Evolutionary conservation across 1,284 basidiomycete genomes (phyloP).

Genomic region (Wallemia hederae): DNA sequence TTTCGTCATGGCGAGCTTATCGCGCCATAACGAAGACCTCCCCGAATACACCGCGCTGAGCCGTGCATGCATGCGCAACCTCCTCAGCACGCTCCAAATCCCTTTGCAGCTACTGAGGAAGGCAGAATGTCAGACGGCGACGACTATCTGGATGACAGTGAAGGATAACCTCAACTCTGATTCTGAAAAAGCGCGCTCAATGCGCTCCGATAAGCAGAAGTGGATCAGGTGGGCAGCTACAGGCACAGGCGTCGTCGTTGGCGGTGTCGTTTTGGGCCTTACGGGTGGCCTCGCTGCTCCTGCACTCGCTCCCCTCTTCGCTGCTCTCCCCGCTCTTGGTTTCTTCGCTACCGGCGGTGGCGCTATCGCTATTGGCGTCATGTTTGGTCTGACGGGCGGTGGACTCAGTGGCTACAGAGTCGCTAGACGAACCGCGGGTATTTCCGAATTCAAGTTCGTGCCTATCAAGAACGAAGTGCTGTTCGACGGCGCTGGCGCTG

Average conservation of each 20-base stretch:
- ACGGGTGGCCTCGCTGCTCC: constrained; percentile 25
- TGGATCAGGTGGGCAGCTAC: constrained; percentile 20
- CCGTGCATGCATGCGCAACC: constrained; percentile 14
- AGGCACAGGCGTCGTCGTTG: constrained; percentile 20
- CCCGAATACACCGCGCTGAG: constrained; percentile 16
- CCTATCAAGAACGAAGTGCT: constrained; percentile 16
- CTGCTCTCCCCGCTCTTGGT: constrained; percentile 18
- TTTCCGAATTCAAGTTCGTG: constrained; percentile 22
- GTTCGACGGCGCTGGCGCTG: neutral
- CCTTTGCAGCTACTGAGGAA: constrained; percentile 10
- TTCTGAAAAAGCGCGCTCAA: constrained; percentile 5
- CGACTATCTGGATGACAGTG: constrained; percentile 12
- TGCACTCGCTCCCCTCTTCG: constrained; percentile 20
- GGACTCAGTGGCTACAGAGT: constrained; percentile 22
- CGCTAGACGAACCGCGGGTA: constrained; percentile 22
- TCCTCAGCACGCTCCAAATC: constrained; percentile 15
- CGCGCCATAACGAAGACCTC: neutral
- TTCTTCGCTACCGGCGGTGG: constrained; percentile 18
- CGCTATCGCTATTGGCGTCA: constrained; percentile 21
- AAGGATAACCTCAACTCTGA: constrained; percentile 12
- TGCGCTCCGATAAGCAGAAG: constrained; percentile 10
- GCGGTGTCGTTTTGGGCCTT: constrained; percentile 21
- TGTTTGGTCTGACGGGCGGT: constrained; percentile 24
- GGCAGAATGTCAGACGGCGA: constrained; percentile 16
- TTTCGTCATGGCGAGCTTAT: neutral